phyloP scores from a whole-genome alignment of 306 rosid species.

The Quercus wislizeni region DNA sequence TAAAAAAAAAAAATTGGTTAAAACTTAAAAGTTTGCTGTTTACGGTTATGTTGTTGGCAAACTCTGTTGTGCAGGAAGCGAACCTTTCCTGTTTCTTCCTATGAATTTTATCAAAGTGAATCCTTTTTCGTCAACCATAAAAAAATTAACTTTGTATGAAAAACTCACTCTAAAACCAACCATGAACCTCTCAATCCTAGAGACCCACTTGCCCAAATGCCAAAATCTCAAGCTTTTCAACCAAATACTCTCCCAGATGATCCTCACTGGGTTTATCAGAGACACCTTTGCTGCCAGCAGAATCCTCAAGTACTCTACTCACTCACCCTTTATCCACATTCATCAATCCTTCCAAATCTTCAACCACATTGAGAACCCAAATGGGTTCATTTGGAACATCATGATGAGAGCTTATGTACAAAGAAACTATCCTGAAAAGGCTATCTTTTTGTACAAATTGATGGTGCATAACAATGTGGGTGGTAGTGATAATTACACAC shows the following conservation, averaged over 20 bases:
- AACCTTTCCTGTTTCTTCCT: not conserved
- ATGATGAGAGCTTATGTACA: conserved; percentile 65
- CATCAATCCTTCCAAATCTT: conserved; percentile 45
- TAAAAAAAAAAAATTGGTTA: too few species aligned
- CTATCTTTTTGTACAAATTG: conserved; percentile 34
- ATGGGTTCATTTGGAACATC: conserved; percentile 72
- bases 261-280: conserved; percentile 53
- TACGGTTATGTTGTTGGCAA: too few species aligned
- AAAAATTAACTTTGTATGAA: conserved; percentile 18
- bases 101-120: conserved; percentile 24
- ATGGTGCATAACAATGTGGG: conserved; percentile 27
- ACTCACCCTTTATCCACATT: conserved; percentile 40
- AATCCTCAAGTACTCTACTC: conserved; percentile 47
- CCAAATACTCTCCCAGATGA: conserved; percentile 62
- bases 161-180: conserved; percentile 33
- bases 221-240: conserved; percentile 40
- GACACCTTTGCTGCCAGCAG: conserved; percentile 74
- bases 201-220: conserved; percentile 42
- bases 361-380: conserved; percentile 49
- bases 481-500: conserved; percentile 51
- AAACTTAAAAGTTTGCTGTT: too few species aligned
- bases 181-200: conserved; percentile 46
- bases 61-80: too few species aligned
- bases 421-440: conserved; percentile 39
- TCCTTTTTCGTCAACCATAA: conserved; percentile 18